phyloP scores from a whole-genome alignment of 2,329 filamentous ascomycete species.

The Apiospora phragmitis region DNA sequence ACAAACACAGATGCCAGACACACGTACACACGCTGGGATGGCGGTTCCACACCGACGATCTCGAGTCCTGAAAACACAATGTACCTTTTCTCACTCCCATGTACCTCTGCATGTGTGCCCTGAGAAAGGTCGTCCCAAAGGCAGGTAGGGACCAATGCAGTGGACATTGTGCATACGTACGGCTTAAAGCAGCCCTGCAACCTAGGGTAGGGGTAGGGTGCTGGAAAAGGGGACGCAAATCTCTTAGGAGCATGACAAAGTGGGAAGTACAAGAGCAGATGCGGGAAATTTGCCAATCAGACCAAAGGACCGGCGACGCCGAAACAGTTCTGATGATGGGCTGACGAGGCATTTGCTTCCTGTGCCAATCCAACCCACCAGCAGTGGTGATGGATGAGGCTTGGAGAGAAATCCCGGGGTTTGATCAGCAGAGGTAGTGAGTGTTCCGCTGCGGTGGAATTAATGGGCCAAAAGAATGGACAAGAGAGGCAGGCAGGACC shows the following conservation, averaged over 20 bases:
- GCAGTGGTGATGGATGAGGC: not conserved
- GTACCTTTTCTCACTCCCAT: not conserved
- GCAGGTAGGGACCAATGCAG: not conserved
- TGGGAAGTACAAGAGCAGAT: not conserved
- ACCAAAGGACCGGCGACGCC: not conserved
- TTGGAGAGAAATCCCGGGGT: not conserved
- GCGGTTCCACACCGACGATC: slow-evolving; percentile 5
- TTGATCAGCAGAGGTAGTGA: not conserved
- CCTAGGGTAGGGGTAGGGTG: not conserved
- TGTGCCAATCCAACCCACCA: not conserved
- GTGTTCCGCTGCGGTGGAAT: not conserved
- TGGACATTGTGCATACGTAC: not conserved
- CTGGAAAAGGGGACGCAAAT: not conserved
- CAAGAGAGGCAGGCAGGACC: not conserved
- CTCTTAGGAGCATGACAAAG: not conserved
- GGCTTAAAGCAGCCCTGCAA: not conserved
- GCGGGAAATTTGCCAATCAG: not conserved
- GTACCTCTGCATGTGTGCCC: not conserved
- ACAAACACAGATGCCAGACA: slow-evolving; percentile 6
- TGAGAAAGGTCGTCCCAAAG: not conserved
- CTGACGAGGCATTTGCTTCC: not conserved
- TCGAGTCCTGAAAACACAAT: not conserved
- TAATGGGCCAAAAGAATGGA: not conserved
- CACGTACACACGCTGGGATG: not conserved
- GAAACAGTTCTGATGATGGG: not conserved